phyloP scores from a whole-genome alignment of 768 basidiomycete genomes.

The Plicaturopsis crispa region DNA sequence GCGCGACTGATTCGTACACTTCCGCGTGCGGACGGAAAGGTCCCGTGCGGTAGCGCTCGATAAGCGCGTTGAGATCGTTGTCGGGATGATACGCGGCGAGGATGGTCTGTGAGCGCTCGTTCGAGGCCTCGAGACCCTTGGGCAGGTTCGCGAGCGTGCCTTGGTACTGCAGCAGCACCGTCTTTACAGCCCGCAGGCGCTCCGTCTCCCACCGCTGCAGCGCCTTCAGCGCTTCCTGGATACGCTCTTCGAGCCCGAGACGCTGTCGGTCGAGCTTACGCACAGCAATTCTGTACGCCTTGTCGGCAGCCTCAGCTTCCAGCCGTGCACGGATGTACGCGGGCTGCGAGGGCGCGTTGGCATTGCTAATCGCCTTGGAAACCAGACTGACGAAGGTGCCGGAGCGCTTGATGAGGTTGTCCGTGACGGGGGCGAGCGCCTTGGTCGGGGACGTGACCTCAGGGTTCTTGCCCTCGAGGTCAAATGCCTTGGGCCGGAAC shows the following conservation, averaged over 20 bases:
- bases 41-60: conserved; percentile 90
- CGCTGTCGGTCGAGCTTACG: conserved; percentile 78
- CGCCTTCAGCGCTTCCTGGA: conserved; percentile 75
- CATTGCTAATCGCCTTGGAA: conserved; percentile 56
- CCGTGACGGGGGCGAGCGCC: conserved; percentile 32
- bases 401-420: conserved; percentile 61
- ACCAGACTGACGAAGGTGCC: conserved; percentile 65
- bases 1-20: conserved; percentile 79
- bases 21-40: conserved; percentile 85
- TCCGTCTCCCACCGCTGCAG: conserved; percentile 86
- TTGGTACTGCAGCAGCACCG: conserved; percentile 83
- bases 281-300: conserved; percentile 71
- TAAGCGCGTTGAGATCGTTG: conserved; percentile 76
- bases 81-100: conserved; percentile 86
- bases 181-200: conserved; percentile 76
- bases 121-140: conserved; percentile 52
- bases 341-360: conserved; percentile 46
- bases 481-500: conserved; percentile 75
- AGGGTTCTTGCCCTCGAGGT: conserved; percentile 34
- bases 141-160: conserved; percentile 70
- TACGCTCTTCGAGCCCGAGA: conserved; percentile 77
- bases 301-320: conserved; percentile 79
- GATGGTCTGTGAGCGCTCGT: conserved; percentile 66
- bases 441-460: conserved; percentile 19
- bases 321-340: conserved; percentile 59